These are phyloP conservation scores for Aspergillus pseudotamarii DNA, from an alignment of 2,329 filamentous ascomycete species.

Conservation along the genomic window DNA sequence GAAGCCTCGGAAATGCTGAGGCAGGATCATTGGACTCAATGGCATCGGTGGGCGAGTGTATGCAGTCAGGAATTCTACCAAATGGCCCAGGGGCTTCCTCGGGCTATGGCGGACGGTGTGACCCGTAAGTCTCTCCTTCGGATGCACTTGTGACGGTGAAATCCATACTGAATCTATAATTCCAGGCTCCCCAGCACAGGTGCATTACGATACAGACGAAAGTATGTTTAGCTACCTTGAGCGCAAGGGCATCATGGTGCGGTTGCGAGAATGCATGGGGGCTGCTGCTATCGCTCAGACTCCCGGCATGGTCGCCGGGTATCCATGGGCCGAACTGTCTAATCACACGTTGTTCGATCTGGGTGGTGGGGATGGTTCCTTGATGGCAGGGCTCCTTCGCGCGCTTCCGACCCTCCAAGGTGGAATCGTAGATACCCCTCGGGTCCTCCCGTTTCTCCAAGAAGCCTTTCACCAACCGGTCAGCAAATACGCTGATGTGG, in stretches of 20 bases:
- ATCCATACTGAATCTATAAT: too few relatives aligned
- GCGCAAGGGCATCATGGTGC: not conserved
- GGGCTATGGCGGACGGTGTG: not conserved
- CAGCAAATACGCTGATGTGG: not conserved
- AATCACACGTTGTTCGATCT: not conserved
- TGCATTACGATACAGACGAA: not conserved
- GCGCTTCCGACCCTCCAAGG: not conserved
- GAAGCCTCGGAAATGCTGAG: not conserved
- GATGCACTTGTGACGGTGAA: too few relatives aligned
- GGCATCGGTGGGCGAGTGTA: not conserved
- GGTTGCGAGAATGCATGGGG: not conserved
- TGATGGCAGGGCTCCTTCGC: not conserved
- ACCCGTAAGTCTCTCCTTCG: too few relatives aligned
- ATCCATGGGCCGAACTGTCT: not conserved
- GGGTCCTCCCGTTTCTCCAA: not conserved
- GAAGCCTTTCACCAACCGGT: not conserved
- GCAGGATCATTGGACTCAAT: not conserved
- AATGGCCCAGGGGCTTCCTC: not conserved
- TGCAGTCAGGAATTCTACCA: not conserved
- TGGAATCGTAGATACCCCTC: not conserved
- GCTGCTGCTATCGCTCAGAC: not conserved
- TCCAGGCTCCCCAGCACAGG: not conserved
- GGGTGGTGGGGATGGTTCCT: not conserved
- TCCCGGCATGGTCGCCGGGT: not conserved
- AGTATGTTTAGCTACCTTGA: not conserved